Evolutionary conservation across 2,329 filamentous ascomycete genomes (phyloP), one percentile per base, ranked within the genome.

Genomic region (Fusarium subglutinans): DNA sequence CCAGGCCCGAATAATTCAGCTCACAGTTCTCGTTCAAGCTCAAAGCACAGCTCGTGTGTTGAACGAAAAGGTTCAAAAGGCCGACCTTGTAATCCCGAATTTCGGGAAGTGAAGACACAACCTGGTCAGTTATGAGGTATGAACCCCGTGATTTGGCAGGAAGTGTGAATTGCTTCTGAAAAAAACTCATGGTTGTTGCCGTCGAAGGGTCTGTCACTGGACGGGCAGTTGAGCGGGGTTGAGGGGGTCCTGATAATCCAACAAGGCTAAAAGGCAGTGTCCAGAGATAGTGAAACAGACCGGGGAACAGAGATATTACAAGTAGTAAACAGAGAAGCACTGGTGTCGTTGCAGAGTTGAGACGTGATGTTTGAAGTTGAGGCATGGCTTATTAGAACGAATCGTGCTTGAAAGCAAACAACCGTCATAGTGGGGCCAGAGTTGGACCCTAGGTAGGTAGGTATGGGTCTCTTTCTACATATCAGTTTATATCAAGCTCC

Each of bases 1-100:
- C 22, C n/a, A 20, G 35, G 15, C 30, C n/a, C 28, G 6, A 20
- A 35, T 22, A 17, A 15, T 41, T n/a, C n/a, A 41, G 44, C 81
- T 56, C 72, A 84, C 89, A 92, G 85, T 98, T 98, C 88, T 99
- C 96, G 81, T 99, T 99, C 78, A 99, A 85, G 69, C 90, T 94
- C 60, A 99, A 87, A 18, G 93, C 96, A 83, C 95, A 98, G 79
- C 91, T 94, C 10, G 96, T 99, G 84, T 99, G 96, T 84, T 99
- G 96, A 62, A 98, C 88, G 82, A 98, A 99, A 53, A 99, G 88
- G 82, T 98, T 91, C 72, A 98, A 85, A 69, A 97, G 84, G 50
- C 95, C 95, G 77, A 96, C 90, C 82, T 96, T 96, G 89, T 97
- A 98, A 75, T 90, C 82, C 67, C 87, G 87, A 74, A 98, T 89